Evolutionary conservation across 768 basidiomycete genomes (phyloP).

Genomic region (Nidularia sp.): DNA sequence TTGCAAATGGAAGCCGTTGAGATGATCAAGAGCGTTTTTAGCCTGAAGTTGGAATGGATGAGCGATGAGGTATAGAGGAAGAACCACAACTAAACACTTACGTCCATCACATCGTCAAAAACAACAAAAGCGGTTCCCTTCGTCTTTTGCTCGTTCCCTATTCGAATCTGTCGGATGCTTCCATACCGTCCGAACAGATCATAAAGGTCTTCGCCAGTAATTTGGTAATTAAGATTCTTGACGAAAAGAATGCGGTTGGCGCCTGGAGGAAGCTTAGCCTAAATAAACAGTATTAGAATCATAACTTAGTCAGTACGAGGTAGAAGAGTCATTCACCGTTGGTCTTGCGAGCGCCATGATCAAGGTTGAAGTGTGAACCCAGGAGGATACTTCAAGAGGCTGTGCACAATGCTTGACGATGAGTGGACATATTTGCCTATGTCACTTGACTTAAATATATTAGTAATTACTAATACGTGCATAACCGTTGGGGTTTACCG

Average conservation of each 20-base stretch:
- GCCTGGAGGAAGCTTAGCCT: slow-evolving; percentile 89
- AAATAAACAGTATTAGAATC: not conserved
- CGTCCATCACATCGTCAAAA: slow-evolving; percentile 95
- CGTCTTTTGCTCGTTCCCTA: slow-evolving; percentile 89
- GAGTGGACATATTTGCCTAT: too few species aligned
- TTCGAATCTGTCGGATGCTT: slow-evolving; percentile 90
- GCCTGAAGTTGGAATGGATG: slow-evolving; percentile 47
- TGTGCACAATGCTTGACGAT: too few species aligned
- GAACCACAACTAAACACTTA: slow-evolving; percentile 29
- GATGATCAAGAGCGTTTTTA: slow-evolving; percentile 92
- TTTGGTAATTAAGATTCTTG: slow-evolving; percentile 90
- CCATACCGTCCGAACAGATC: slow-evolving; percentile 98
- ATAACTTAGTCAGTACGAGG: slow-evolving; percentile 1
- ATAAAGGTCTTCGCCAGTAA: slow-evolving; percentile 91
- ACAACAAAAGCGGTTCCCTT: slow-evolving; percentile 97
- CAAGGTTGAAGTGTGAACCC: too few species aligned
- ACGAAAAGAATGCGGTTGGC: slow-evolving; percentile 91
- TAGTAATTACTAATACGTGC: too few species aligned
- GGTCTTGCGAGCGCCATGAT: slow-evolving; percentile 69
- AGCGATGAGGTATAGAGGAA: slow-evolving; percentile 8
- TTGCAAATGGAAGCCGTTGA: slow-evolving; percentile 97
- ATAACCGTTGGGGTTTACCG: too few species aligned
- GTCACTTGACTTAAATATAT: too few species aligned
- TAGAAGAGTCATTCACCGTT: slow-evolving; percentile 36
- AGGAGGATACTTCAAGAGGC: too few species aligned